A percentile compares a stretch with the other conserved stretches of the same genome.
Conservation (phyloP, 2,329 filamentous ascomycete species). For the Aspergillus japonicus region DNA sequence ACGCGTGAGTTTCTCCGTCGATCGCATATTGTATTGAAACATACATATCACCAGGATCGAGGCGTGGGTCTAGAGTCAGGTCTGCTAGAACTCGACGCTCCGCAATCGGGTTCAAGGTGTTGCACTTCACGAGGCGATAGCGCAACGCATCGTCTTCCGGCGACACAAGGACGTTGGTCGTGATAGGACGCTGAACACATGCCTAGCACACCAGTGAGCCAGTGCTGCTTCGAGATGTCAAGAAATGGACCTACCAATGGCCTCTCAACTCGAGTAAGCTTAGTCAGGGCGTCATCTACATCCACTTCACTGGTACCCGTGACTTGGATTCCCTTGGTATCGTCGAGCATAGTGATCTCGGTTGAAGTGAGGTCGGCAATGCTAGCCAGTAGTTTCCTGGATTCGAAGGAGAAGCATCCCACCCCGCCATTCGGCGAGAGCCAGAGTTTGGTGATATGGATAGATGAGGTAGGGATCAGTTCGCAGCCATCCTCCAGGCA, state of each 20-base stretch:
- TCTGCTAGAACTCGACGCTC: conserved; percentile 26
- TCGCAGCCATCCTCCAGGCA: conserved; percentile 19
- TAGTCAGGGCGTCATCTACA: conserved; percentile 30
- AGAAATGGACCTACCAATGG: conserved; percentile 23
- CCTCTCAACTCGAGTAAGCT: conserved; percentile 28
- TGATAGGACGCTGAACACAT: conserved; percentile 15
- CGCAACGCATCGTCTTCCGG: conserved; percentile 5
- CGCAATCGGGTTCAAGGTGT: conserved; percentile 19
- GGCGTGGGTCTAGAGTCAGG: conserved; percentile 10
- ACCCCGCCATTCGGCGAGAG: conserved; percentile 18
- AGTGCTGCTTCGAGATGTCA: too few species aligned
- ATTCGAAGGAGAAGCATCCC: conserved; percentile 25
- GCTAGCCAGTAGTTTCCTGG: conserved; percentile 19
- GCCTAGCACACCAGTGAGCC: conserved; percentile 18
- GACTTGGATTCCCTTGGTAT: conserved; percentile 26
- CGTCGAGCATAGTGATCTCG: conserved; percentile 22
- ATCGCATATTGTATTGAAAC: conserved; percentile 21
- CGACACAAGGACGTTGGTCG: conserved; percentile 22
- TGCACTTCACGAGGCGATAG: conserved; percentile 22
- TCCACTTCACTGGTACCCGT: conserved; percentile 21
- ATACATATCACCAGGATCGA: conserved; percentile 24
- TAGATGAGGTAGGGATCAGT: conserved; percentile 9
- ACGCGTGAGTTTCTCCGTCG: conserved; percentile 16
- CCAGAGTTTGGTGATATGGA: conserved; percentile 26
- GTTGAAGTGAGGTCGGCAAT: conserved; percentile 30